Percentiles rank a stretch among this genome's conserved stretches.
Evolutionary conservation across 2,329 filamentous ascomycete species (phyloP).

Genomic region (Diplodia scrobiculata): DNA sequence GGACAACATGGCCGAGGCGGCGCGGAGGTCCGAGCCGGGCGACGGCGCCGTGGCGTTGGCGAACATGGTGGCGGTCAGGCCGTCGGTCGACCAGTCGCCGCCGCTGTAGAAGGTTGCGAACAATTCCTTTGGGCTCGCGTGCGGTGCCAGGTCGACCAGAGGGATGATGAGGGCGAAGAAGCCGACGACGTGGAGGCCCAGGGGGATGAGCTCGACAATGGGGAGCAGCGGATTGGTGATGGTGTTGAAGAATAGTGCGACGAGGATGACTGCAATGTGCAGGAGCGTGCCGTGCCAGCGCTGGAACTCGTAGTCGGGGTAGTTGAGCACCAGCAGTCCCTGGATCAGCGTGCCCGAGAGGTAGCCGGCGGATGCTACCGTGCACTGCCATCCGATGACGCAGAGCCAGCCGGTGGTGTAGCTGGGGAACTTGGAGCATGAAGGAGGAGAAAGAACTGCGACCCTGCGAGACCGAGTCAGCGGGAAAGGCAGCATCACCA

Average conservation of each 20-base stretch:
- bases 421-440: slow-evolving; percentile 49
- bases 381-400: slow-evolving; percentile 47
- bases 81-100: slow-evolving; percentile 50
- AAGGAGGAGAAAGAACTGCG: slow-evolving; percentile 48
- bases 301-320: slow-evolving; percentile 43
- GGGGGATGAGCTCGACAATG: slow-evolving; percentile 52
- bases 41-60: slow-evolving; percentile 39
- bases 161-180: slow-evolving; percentile 57
- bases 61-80: slow-evolving; percentile 45
- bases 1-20: slow-evolving; percentile 52
- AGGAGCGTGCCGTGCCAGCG: slow-evolving; percentile 56
- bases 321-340: slow-evolving; percentile 44
- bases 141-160: slow-evolving; percentile 48
- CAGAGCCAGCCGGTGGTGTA: slow-evolving; percentile 52
- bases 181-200: slow-evolving; percentile 56
- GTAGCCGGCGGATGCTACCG: slow-evolving; percentile 38
- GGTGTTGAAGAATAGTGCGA: slow-evolving; percentile 50
- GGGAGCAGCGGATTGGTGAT: slow-evolving; percentile 49
- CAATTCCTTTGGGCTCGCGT: slow-evolving; percentile 47
- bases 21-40: slow-evolving; percentile 31
- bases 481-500: too few relatives aligned
- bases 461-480: slow-evolving; percentile 35
- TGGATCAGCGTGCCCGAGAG: slow-evolving; percentile 38
- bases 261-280: slow-evolving; percentile 48
- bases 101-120: slow-evolving; percentile 55